Evolutionary conservation across 2,329 filamentous ascomycete species (phyloP), one percentile per base, ranked within the genome.

Genomic region (Simplicillium sp.): DNA sequence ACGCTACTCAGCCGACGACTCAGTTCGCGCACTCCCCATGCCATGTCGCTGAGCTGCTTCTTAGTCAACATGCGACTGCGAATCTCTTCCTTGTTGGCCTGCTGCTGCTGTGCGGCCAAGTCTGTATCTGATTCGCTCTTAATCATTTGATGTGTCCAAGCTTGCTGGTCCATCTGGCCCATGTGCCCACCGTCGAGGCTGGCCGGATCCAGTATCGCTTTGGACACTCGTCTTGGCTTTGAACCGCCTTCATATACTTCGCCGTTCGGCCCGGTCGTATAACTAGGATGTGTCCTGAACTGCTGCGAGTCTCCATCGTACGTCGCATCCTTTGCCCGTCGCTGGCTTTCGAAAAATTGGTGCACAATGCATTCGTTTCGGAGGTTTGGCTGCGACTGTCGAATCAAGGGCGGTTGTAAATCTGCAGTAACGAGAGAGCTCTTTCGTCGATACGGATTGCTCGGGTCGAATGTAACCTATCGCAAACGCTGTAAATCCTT

Each of bases 21-120:
- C 44, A 98, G 68, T 61, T 96, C 87, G 37, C 92, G 75, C 43
- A 97, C 92, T 18, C 90, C 89, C 79, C 90, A 89, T 0, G 90
- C 89, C 90, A 98, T 97, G 53, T 97, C 92, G 12, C 84, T 88
- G 34, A 98, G 71, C 61, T 98, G 87, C 59, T 86, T 88, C 67
- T 97, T 97, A 2, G 89, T 96, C 50, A 97, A 71, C 38, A 96
- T 75, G n/a, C 90, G 76, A 44, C 73, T 79, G 53, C 76, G 72
- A 34, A 73, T 50, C 8, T 61, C 56, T 18, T 60, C 56, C 43
- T 60, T 46, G 34, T 56, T 45, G 7, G 41, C 16, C n/a, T 46
- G 35, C 17, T 37, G 16, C 39, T 39, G 40, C 37, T 28, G 38
- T 25, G 32, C 29, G 15, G 53, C 46, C 11, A 67, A 54, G 43